Base-by-base conservation (phyloP, 2,329 filamentous ascomycete genomes). In the Phialophora chinensis region DNA sequence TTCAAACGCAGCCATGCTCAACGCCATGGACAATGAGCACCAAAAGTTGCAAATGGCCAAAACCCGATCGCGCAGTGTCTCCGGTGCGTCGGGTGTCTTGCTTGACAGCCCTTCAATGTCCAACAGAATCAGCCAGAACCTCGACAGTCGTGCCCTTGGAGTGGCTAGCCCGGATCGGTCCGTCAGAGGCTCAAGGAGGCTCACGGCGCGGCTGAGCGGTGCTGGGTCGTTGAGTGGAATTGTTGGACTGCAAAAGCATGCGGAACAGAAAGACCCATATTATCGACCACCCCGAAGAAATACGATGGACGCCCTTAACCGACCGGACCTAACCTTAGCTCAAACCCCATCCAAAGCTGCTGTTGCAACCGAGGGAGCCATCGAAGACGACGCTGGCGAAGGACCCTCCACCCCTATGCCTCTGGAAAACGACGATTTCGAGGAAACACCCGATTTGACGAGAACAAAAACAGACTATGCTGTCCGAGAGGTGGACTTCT, bases 401-500 rank as follows among this genome's bases (percentile, higher is more conserved):
- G 65, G 70, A 59, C 35, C 72, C 29, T 71, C 73, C 23, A 65
- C 84, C 33, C 66, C 66, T 20, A 57, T 69, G 60, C 63, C 64
- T 27, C 20, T 60, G 2, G 80, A 81, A 1, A 81, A 81, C 1
- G 72, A 73, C 35, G 71, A 72, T n/a, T 75, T 77, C 62, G 71
- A 76, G 53, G 69, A 77, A 68, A 72, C 78, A 67, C 78, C 33
- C 65, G 77, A 84, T 38, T 82, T 86, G 42, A 80, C 83, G 1
- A 69, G 69, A 69, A 77, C 72, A 70, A 81, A 79, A 65, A 89
- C 91, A 1, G 94, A 99, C 75, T 73, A 73, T 44, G 90, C 93
- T 1, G 95, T 94, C 0, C 90, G 95, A 63, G 95, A 99, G 78
- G 92, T 96, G 0, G 95, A 99, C 77, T 97, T 97, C 74, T 98